Conservation (phyloP, 2,329 filamentous ascomycete species). For the Knufia fluminis region DNA sequence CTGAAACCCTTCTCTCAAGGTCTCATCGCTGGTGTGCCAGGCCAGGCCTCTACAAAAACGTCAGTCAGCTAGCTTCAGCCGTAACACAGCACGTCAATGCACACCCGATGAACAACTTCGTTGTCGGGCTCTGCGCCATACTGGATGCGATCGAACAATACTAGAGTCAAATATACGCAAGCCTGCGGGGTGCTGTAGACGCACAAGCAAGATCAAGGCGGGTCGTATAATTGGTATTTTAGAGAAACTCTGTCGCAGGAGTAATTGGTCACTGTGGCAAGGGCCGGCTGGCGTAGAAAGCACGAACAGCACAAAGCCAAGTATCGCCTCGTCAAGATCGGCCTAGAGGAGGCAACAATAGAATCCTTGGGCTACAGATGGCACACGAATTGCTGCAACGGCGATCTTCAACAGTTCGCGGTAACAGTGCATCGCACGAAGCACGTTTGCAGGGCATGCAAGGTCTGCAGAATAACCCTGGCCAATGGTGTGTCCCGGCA, state of each 20-base stretch:
- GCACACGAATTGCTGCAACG: background rate
- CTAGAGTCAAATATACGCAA: background rate
- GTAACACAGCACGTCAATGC: slow-evolving; percentile 6
- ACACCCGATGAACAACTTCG: slow-evolving; percentile 25
- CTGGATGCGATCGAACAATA: background rate
- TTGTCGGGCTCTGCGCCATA: slow-evolving; percentile 12
- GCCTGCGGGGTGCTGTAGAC: background rate
- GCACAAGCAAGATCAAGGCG: background rate
- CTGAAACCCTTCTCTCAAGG: slow-evolving; percentile 82
- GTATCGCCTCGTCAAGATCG: background rate
- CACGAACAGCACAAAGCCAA: background rate
- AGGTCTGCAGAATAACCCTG: slow-evolving; percentile 1
- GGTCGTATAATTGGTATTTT: background rate
- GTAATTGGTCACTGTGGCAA: background rate
- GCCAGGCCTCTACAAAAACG: slow-evolving; percentile 67
- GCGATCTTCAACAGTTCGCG: background rate
- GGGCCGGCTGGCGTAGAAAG: background rate
- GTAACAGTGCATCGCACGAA: too few relatives aligned
- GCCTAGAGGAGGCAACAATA: background rate
- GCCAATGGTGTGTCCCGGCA: background rate
- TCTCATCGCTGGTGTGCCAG: slow-evolving; percentile 92
- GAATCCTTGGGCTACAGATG: background rate
- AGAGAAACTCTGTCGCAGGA: background rate
- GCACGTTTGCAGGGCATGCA: background rate
- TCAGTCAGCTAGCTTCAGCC: slow-evolving; percentile 10